These are phyloP conservation scores for Aspergillus luchuensis DNA, from an alignment of 2,329 filamentous ascomycete genomes.

Conservation along the genomic window DNA sequence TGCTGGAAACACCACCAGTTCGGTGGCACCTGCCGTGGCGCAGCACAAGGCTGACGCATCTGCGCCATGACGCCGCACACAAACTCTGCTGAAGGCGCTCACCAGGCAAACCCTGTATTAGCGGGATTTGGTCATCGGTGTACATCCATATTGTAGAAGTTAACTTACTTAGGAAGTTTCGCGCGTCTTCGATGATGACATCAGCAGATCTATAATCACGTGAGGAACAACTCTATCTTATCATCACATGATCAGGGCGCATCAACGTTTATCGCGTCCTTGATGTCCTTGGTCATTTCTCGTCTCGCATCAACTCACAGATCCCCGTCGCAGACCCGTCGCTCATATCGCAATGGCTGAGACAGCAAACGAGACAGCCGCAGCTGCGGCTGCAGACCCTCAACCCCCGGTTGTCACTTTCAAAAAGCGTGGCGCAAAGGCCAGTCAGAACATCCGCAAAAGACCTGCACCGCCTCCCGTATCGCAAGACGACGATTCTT, in stretches of 20 bases:
- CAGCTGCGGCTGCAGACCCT: neutral
- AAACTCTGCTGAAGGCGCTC: neutral
- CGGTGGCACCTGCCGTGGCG: neutral
- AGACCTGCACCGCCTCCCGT: slow-evolving; percentile 73
- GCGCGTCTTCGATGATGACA: neutral
- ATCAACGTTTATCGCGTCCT: neutral
- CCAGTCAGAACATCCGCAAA: slow-evolving; percentile 77
- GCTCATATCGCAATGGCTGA: slow-evolving; percentile 31
- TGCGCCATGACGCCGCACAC: neutral
- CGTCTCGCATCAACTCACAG: neutral
- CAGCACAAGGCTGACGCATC: neutral
- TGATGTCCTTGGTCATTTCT: neutral
- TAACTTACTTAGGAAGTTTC: neutral
- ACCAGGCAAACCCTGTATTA: too few species aligned
- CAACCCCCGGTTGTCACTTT: slow-evolving; percentile 53
- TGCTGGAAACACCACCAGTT: neutral
- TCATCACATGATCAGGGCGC: neutral
- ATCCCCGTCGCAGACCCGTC: neutral
- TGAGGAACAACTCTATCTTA: neutral
- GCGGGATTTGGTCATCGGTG: too few species aligned
- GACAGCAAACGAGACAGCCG: slow-evolving; percentile 4
- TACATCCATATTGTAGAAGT: neutral
- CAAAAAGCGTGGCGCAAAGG: slow-evolving; percentile 81
- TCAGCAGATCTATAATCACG: neutral
- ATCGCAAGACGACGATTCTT: slow-evolving; percentile 55